These are phyloP conservation scores for Physocladia obscura DNA, from an alignment of 192 early-diverging fungal species.

Conservation along the genomic window DNA sequence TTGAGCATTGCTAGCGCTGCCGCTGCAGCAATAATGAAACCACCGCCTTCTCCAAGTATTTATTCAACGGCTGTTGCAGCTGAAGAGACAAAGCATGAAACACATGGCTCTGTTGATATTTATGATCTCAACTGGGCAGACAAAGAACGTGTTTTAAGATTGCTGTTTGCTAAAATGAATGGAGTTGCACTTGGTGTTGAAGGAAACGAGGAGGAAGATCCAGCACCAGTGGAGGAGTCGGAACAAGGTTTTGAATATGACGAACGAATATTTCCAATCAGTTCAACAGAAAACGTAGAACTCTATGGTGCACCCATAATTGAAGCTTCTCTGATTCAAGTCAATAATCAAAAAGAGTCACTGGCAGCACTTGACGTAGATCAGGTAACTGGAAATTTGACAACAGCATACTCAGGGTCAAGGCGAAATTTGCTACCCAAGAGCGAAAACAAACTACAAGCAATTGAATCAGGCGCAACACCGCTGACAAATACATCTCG, in stretches of 20 bases:
- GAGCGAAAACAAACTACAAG: constrained; percentile 6
- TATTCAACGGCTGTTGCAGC: constrained; percentile 14
- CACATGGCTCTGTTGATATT: constrained; percentile 43
- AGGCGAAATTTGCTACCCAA: constrained; percentile 20
- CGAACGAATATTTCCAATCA: neutral
- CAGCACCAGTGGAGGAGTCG: neutral
- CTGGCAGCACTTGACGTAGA: neutral
- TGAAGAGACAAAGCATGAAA: constrained; percentile 5
- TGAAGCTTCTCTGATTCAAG: neutral
- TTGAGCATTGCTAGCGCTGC: constrained; percentile 22
- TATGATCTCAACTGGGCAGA: constrained; percentile 53
- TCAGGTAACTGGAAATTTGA: neutral
- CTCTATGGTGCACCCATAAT: neutral
- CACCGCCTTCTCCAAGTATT: constrained; percentile 22
- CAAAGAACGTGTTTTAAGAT: constrained; percentile 57
- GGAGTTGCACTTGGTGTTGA: constrained; percentile 42
- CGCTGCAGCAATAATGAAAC: constrained; percentile 20
- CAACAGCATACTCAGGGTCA: constrained; percentile 22
- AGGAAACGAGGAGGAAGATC: neutral
- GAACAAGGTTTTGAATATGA: neutral
- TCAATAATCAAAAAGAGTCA: neutral
- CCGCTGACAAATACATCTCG: constrained; percentile 11
- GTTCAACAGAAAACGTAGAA: neutral
- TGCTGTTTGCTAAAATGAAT: constrained; percentile 69
- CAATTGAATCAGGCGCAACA: constrained; percentile 18